These are phyloP conservation scores for Emydomyces testavorans DNA, from an alignment of 2,329 filamentous ascomycete species.

Conservation along the genomic window DNA sequence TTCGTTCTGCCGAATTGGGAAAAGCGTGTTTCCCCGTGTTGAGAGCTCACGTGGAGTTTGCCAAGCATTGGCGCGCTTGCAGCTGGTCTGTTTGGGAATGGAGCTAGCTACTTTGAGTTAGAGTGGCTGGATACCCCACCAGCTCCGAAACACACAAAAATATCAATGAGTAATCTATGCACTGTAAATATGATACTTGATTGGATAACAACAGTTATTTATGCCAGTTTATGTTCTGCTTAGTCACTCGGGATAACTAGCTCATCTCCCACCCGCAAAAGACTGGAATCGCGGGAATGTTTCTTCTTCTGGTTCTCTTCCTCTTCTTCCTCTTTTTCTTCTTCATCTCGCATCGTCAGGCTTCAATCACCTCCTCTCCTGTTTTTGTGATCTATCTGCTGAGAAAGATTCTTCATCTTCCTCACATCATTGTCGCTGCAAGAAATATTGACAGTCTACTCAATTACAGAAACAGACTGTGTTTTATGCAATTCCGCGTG, in stretches of 20 bases:
- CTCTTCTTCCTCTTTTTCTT: neutral
- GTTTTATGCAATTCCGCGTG: no score
- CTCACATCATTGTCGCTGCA: neutral
- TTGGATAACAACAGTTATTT: neutral
- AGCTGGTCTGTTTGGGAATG: neutral
- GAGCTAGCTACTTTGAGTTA: neutral
- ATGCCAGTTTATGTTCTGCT: neutral
- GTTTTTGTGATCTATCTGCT: neutral
- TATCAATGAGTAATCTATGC: neutral
- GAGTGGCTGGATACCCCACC: neutral
- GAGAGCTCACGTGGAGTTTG: neutral
- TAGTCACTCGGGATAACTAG: neutral
- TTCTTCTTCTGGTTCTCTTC: conserved; percentile 1
- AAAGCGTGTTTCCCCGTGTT: no score
- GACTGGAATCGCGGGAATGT: neutral
- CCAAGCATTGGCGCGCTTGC: neutral
- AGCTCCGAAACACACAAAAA: no score
- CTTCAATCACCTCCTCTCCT: conserved; percentile 8
- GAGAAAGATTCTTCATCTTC: neutral
- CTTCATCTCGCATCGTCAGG: no score
- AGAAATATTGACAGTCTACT: neutral
- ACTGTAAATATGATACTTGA: neutral
- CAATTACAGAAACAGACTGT: no score
- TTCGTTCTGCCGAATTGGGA: no score
- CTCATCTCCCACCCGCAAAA: neutral